Evolutionary conservation across 2,329 filamentous ascomycete species (phyloP), one percentile per base, ranked within the genome.

Genomic region (Diplodia sapinea): DNA sequence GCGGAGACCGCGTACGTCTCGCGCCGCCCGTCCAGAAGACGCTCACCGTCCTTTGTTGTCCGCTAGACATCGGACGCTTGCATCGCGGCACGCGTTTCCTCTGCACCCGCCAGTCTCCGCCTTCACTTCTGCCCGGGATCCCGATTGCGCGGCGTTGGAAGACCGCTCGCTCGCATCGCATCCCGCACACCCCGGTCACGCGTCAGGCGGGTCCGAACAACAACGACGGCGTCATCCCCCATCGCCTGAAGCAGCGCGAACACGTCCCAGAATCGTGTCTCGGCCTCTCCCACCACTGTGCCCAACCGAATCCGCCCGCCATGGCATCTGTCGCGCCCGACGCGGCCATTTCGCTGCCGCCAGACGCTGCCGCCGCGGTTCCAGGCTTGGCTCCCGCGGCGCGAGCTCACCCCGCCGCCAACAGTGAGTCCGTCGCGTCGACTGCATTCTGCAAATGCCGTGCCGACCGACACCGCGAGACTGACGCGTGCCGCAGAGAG

Each of bases 251-350:
- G 59, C 59, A 23, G 57, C 57, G 57, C 57, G 29, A 31, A 49
- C 26, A 50, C 59, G 29, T 33, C 43, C 15, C 43, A 51, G 47
- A 23, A 36, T 31, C 31, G 59, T 43, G 43, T 26, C 50, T 51
- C 31, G 15, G 9, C 11, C 59, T 51, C 59, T 47, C n/a, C 59
- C 56, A 49, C 8, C 29, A 38, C 47, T 63, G 59, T 36, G 20
- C n/a, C 62, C 23, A 23, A 29, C 62, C 50, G 62, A 43, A 13
- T 3, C 26, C 62, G 33, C 15, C 38, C 11, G 40, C 52, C 52
- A 66, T 66, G 64, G 51, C 64, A 36, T 66, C 52, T 47, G n/a
- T 66, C 64, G 52, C 52, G 64, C 64, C 36, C 40, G 64, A 55
- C 52, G 64, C 64, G 40, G 64, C 64, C 29, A 50, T 55, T 29